Evolutionary conservation across 2,329 filamentous ascomycete species (phyloP).

Genomic region (Apiospora pterosperma): DNA sequence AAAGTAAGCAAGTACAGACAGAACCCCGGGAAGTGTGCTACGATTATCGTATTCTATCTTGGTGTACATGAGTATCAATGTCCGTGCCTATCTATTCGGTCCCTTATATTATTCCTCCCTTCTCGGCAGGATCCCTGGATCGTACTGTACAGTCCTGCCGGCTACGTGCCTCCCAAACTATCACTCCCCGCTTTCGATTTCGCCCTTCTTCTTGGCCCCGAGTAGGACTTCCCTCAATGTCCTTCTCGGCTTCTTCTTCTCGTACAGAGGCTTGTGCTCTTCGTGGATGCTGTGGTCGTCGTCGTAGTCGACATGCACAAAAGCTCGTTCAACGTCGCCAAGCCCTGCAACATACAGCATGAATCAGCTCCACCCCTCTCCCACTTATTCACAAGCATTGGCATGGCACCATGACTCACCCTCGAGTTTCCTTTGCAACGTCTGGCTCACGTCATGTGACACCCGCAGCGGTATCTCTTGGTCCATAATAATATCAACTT

Average conservation of each 20-base stretch:
- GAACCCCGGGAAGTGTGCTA: no score
- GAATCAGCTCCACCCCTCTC: slow-evolving; percentile 6
- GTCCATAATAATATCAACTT: slow-evolving; percentile 60
- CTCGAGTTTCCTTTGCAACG: slow-evolving; percentile 59
- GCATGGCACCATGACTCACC: slow-evolving; percentile 26
- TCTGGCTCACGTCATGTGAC: slow-evolving; percentile 58
- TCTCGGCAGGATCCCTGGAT: not conserved
- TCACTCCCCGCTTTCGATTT: not conserved
- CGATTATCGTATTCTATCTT: no score
- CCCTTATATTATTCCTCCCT: not conserved
- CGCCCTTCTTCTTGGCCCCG: slow-evolving; percentile 23
- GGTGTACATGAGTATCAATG: no score
- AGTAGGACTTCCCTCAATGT: slow-evolving; percentile 32
- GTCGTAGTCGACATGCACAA: slow-evolving; percentile 44
- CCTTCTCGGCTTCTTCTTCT: slow-evolving; percentile 26
- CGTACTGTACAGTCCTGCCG: not conserved
- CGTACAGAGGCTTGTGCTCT: slow-evolving; percentile 41
- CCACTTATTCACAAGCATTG: not conserved
- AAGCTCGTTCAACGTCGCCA: slow-evolving; percentile 38
- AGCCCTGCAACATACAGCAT: slow-evolving; percentile 12
- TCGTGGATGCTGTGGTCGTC: slow-evolving; percentile 36
- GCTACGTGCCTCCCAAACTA: no score
- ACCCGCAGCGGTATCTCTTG: slow-evolving; percentile 50
- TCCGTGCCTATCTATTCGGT: no score
- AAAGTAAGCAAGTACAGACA: no score